phyloP scores from a whole-genome alignment of 768 basidiomycete species.

The Suillus subalutaceus region DNA sequence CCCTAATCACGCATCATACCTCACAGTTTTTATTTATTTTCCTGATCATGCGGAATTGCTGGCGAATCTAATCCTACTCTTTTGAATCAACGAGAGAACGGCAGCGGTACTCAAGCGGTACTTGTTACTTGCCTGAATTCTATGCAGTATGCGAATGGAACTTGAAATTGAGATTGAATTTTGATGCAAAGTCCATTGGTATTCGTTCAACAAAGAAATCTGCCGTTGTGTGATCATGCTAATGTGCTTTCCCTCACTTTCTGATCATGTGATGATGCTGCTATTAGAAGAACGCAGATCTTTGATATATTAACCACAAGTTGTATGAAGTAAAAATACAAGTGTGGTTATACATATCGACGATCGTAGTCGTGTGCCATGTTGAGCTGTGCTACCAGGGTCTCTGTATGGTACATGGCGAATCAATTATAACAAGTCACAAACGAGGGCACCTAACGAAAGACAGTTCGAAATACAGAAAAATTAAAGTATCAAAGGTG shows the following conservation, averaged over 20 bases:
- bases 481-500: not conserved
- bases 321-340: not conserved
- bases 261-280: not conserved
- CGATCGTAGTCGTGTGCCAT: not conserved
- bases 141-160: not conserved
- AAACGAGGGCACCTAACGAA: not conserved
- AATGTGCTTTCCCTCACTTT: not conserved
- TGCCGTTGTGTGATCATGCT: not conserved
- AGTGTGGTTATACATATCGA: not conserved
- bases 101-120: not conserved
- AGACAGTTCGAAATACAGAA: not conserved
- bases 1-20: not conserved
- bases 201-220: not conserved
- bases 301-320: conserved; percentile 5
- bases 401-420: not conserved
- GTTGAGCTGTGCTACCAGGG: not conserved
- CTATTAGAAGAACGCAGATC: not conserved
- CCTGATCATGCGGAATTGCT: not conserved
- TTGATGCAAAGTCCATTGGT: not conserved
- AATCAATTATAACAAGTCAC: not conserved
- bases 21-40: not conserved
- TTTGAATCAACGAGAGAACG: not conserved
- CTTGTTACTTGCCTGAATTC: not conserved
- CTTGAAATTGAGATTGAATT: not conserved
- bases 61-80: not conserved